Percentiles rank a stretch among this genome's conserved stretches.
phyloP scores from a whole-genome alignment of 306 rosid genomes.

The Medicago lupulina region DNA sequence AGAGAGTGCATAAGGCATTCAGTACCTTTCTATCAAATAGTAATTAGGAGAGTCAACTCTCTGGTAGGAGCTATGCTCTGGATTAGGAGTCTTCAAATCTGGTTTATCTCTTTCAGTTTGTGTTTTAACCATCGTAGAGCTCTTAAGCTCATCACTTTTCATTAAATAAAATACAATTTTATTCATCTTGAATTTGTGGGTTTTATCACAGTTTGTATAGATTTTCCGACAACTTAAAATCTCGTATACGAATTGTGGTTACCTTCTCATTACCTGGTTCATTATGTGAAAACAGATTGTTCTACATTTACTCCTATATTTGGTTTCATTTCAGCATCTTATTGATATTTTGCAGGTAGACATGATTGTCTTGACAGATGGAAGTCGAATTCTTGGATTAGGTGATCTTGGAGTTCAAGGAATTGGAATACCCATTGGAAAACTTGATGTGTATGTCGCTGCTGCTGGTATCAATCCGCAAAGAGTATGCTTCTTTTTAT shows the following conservation, averaged over 20 bases:
- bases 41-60: no score
- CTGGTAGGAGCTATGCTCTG: no score
- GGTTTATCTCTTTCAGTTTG: no score
- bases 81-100: no score
- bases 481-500: conserved; percentile 65
- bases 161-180: no score
- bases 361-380: conserved; percentile 98
- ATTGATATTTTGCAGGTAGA: conserved; percentile 76
- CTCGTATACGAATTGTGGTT: not conserved
- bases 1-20: no score
- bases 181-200: no score
- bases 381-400: conserved; percentile 98
- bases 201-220: not conserved
- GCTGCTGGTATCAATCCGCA: conserved; percentile 99
- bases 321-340: conserved; percentile 36
- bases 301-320: conserved; percentile 18
- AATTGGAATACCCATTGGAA: conserved; percentile 96
- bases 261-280: not conserved
- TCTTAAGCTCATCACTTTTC: no score
- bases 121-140: no score
- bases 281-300: conserved; percentile 10
- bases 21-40: no score
- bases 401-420: conserved; percentile 99
- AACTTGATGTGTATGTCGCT: conserved; percentile 98
- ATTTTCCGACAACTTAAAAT: not conserved